phyloP scores from a whole-genome alignment of 441 rosid genomes.

The Populus trichocarpa region DNA sequence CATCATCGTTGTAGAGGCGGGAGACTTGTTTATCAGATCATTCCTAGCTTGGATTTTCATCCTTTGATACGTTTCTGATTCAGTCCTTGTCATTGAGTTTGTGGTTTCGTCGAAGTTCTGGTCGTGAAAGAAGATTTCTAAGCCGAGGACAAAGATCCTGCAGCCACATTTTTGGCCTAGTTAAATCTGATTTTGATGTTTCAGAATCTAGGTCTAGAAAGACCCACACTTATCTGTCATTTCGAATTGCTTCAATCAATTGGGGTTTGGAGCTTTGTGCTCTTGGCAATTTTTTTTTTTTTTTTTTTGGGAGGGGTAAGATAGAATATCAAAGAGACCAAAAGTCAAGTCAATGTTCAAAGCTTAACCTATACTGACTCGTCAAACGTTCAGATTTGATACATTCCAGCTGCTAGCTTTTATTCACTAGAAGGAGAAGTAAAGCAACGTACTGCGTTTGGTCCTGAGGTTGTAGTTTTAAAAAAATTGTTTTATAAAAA shows the following conservation, averaged over 20 bases:
- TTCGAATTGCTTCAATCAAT: background rate
- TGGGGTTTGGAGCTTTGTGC: background rate
- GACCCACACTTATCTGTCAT: background rate
- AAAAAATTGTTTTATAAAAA: no score
- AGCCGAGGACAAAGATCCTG: slow-evolving; percentile 2
- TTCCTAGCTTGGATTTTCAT: background rate
- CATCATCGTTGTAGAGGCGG: no score
- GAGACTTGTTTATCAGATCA: no score
- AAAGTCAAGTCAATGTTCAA: background rate
- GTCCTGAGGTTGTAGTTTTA: no score
- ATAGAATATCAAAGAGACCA: background rate
- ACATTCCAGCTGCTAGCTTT: slow-evolving; percentile 9
- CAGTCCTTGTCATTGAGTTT: slow-evolving; percentile 23
- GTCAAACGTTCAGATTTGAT: background rate
- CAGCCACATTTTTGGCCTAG: background rate
- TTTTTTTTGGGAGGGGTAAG: no score
- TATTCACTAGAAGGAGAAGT: slow-evolving; percentile 6
- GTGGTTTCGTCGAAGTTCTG: slow-evolving; percentile 12
- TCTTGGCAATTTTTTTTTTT: background rate
- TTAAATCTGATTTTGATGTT: background rate
- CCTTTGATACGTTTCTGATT: background rate
- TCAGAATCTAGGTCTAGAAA: background rate
- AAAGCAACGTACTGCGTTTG: no score
- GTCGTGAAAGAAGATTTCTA: slow-evolving; percentile 11
- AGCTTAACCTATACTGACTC: background rate